These are phyloP conservation scores for Colletotrichum ledebouriae DNA, from an alignment of 2,329 filamentous ascomycete species.

Conservation along the genomic window DNA sequence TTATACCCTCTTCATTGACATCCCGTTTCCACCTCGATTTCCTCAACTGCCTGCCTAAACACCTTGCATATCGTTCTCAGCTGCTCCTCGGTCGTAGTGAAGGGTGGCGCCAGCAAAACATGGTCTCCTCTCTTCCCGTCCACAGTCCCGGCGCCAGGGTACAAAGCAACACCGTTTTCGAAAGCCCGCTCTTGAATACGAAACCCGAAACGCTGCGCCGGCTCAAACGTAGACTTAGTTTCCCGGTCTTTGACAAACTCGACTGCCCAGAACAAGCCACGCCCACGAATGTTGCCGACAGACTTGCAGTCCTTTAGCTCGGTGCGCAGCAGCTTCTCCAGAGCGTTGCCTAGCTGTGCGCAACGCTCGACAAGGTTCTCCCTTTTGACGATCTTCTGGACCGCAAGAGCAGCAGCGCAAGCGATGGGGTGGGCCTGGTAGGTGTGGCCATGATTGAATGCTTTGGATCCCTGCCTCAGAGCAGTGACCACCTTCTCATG, in stretches of 20 bases:
- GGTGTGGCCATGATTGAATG: slow-evolving; percentile 46
- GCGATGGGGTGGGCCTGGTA: slow-evolving; percentile 48
- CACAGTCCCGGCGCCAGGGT: slow-evolving; percentile 72
- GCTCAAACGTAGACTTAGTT: slow-evolving; percentile 54
- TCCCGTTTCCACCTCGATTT: slow-evolving; percentile 26
- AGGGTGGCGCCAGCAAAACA: slow-evolving; percentile 77
- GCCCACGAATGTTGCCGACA: slow-evolving; percentile 57
- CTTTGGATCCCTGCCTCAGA: slow-evolving; percentile 60
- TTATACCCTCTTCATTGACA: neutral
- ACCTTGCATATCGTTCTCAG: slow-evolving; percentile 20
- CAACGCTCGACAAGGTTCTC: slow-evolving; percentile 52
- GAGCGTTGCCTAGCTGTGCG: slow-evolving; percentile 48
- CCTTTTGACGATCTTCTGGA: slow-evolving; percentile 52
- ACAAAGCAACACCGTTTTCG: slow-evolving; percentile 42
- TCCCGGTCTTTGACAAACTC: slow-evolving; percentile 59
- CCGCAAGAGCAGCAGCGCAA: slow-evolving; percentile 48
- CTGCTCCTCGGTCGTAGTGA: slow-evolving; percentile 64
- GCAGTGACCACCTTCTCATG: slow-evolving; percentile 62
- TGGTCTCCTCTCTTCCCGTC: slow-evolving; percentile 76
- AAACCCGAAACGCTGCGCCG: slow-evolving; percentile 45
- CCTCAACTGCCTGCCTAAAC: slow-evolving; percentile 28
- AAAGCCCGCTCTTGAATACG: slow-evolving; percentile 50
- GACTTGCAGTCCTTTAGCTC: slow-evolving; percentile 49
- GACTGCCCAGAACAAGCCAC: slow-evolving; percentile 61
- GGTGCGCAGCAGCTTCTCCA: slow-evolving; percentile 48